Percentiles rank a stretch among this genome's conserved stretches.
These are phyloP conservation scores for Cyclocybe aegerita DNA, from an alignment of 768 basidiomycete genomes.

Conservation along the genomic window DNA sequence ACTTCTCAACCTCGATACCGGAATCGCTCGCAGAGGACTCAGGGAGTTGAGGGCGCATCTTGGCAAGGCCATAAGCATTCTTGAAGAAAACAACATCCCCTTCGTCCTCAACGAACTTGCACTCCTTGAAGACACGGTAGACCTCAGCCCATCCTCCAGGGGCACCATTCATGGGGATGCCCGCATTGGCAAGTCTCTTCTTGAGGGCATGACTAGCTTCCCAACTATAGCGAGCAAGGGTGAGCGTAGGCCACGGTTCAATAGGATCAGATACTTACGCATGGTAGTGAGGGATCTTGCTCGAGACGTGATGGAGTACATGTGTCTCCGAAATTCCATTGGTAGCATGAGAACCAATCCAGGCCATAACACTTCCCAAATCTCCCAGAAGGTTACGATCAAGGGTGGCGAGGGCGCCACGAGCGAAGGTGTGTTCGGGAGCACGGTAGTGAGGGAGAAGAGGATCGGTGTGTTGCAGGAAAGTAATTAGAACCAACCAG, in stretches of 20 bases:
- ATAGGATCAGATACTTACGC: constrained; percentile 43
- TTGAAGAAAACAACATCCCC: constrained; percentile 91
- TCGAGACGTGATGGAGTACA: constrained; percentile 86
- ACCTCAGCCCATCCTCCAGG: constrained; percentile 81
- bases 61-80: constrained; percentile 78
- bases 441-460: constrained; percentile 92
- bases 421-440: constrained; percentile 86
- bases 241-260: not conserved
- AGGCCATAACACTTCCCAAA: constrained; percentile 75
- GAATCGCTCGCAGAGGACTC: constrained; percentile 58
- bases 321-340: constrained; percentile 96
- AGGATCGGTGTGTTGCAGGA: constrained; percentile 98
- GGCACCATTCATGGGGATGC: constrained; percentile 65
- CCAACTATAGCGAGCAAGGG: constrained; percentile 52
- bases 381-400: constrained; percentile 83
- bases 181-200: constrained; percentile 63
- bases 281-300: constrained; percentile 96
- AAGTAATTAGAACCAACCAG: constrained; percentile 96
- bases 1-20: constrained; percentile 52
- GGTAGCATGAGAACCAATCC: constrained; percentile 82
- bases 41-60: constrained; percentile 62
- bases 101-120: constrained; percentile 96
- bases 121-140: constrained; percentile 73
- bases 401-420: constrained; percentile 90
- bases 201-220: constrained; percentile 88